Base-by-base conservation (phyloP, 768 basidiomycete species). In the Suillus brevipes region DNA sequence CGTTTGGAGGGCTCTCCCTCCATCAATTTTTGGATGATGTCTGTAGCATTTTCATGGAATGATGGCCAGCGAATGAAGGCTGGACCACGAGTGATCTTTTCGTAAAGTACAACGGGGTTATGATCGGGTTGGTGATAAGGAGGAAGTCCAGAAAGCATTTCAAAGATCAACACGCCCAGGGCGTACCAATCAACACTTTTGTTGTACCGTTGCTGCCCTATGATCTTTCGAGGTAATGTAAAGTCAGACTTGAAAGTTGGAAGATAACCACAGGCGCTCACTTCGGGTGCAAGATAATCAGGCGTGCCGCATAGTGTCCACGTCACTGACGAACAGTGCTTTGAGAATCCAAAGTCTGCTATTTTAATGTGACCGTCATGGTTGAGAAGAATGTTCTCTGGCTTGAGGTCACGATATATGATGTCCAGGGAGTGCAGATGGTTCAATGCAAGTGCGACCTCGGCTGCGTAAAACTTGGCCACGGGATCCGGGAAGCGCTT, bases 171-270 rank as follows among this genome's bases (percentile, higher is more conserved):
- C 62, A 99, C 94, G 60, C 97, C 97, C 60, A 98, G 85, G 1
- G 97, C 97, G 79, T 98, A 99, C 96, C 96, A 99, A 74, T 99
- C 97, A 2, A 98, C 97, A 64, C 89, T 91, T 77, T 97, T 97
- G 74, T 96, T 97, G 75, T 99, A 99, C 7, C 95, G 84, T 64
- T 87, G 85, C 74, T 92, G 89, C 20, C 83, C 87, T 74, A 89
- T 90, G 76, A 94, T 87, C 91, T 92, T 55, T 23, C 43, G 18
- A 45, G 25, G 16, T 40, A 36, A 37, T 20, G 9, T 61, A 45
- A 28, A 34, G 57, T 25, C 18, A 25, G 18, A 20, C 18, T 59
- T n/a, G 37, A 49, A 47, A 37, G 1, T 38, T 31, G 31, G 31
- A 49, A 57, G 13, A 23, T 56, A 36, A 31, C 25, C 14, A 42